phyloP scores from a whole-genome alignment of 202 grass and related monocot species.

The Schoenoplectus tabernaemontani region DNA sequence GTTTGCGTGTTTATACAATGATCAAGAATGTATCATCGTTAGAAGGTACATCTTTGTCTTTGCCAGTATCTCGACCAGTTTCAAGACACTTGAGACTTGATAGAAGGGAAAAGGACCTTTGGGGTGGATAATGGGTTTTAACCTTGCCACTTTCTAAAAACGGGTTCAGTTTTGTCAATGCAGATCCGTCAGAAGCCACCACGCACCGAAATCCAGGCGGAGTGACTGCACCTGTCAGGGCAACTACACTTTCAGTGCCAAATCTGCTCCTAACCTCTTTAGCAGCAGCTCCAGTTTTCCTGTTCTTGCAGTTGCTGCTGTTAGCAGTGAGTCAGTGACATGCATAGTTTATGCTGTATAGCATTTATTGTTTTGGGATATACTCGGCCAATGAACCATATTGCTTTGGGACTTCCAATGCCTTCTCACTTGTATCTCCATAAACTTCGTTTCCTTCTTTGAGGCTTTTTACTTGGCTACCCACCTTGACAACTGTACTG shows the following conservation, averaged over 20 bases:
- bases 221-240: constrained; percentile 48
- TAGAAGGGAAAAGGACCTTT: constrained; percentile 54
- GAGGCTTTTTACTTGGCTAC: constrained; percentile 43
- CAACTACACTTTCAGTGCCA: constrained; percentile 41
- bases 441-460: constrained; percentile 93
- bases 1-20: background rate
- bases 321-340: too few species aligned
- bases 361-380: too few species aligned
- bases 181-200: constrained; percentile 56
- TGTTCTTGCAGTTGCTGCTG: too few species aligned
- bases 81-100: constrained; percentile 47
- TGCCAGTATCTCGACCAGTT: constrained; percentile 58
- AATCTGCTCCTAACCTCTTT: too few species aligned
- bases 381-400: constrained; percentile 36
- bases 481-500: constrained; percentile 78
- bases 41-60: constrained; percentile 5
- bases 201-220: constrained; percentile 84
- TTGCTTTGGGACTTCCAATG: constrained; percentile 68
- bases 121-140: constrained; percentile 56
- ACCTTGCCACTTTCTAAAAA: constrained; percentile 71
- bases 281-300: too few species aligned
- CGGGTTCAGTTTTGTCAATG: constrained; percentile 66
- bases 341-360: too few species aligned
- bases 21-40: background rate
- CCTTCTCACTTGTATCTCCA: constrained; percentile 83